phyloP scores from a whole-genome alignment of 2,329 filamentous ascomycete species.

The Cordyceps militaris region DNA sequence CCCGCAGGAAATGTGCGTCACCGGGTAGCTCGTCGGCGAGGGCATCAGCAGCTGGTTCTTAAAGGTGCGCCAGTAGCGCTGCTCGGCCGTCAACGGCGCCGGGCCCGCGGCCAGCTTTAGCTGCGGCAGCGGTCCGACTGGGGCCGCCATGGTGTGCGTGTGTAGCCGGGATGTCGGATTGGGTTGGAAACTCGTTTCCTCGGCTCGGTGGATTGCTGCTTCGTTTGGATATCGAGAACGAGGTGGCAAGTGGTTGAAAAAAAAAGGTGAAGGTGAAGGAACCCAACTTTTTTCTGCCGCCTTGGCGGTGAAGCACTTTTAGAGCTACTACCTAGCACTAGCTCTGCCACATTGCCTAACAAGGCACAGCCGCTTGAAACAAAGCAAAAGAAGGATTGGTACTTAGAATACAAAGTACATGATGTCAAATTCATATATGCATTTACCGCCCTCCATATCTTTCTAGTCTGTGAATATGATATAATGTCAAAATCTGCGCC shows the following conservation, averaged over 20 bases:
- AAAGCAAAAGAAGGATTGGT: neutral
- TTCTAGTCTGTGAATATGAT: neutral
- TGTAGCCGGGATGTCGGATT: slow-evolving; percentile 3
- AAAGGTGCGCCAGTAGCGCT: slow-evolving; percentile 94
- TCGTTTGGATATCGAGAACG: neutral
- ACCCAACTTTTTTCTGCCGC: slow-evolving; percentile 20
- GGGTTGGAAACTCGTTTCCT: neutral
- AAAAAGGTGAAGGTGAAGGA: neutral
- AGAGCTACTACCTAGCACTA: no score
- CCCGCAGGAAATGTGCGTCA: slow-evolving; percentile 80
- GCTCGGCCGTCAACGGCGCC: slow-evolving; percentile 78
- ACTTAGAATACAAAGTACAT: neutral
- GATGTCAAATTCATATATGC: neutral
- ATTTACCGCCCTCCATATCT: neutral
- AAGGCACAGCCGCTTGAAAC: neutral
- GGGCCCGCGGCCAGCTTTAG: slow-evolving; percentile 79
- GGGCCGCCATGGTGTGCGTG: slow-evolving; percentile 63
- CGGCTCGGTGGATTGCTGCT: neutral
- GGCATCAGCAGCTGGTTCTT: slow-evolving; percentile 85
- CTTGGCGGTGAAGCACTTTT: slow-evolving; percentile 7
- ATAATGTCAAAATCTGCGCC: neutral
- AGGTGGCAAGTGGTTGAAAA: neutral
- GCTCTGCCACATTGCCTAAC: neutral
- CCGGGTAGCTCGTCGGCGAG: slow-evolving; percentile 80
- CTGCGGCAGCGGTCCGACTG: slow-evolving; percentile 71